A percentile compares a stretch with the other conserved stretches of the same genome.
These are phyloP conservation scores for Aspergillus sp. DNA, from an alignment of 2,329 filamentous ascomycete genomes.

Conservation along the genomic window DNA sequence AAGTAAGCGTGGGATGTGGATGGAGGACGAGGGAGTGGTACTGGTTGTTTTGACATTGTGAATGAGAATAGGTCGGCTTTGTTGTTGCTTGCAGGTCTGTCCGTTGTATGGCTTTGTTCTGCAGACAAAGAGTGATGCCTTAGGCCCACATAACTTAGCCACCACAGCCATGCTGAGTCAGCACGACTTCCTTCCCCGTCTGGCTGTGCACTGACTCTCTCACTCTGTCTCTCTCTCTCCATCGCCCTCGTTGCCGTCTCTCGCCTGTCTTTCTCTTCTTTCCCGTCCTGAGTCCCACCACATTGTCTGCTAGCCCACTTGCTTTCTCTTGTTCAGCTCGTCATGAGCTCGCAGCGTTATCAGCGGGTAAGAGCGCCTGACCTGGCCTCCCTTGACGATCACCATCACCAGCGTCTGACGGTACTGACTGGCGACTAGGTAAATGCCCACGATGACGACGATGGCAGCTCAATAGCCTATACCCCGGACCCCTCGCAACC, in stretches of 20 bases:
- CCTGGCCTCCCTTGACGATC: constrained; percentile 10
- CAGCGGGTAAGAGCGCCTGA: constrained; percentile 32
- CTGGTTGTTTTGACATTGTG: constrained; percentile 22
- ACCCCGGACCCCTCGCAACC: constrained; percentile 20
- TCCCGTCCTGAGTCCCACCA: constrained; percentile 8
- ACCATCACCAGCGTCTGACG: constrained; percentile 7
- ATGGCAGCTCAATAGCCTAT: constrained; percentile 27
- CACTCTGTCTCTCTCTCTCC: constrained; percentile 1
- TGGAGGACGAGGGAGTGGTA: constrained; percentile 11
- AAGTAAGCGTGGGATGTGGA: not conserved
- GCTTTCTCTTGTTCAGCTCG: constrained; percentile 27
- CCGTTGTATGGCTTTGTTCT: not conserved
- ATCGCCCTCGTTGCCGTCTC: not conserved
- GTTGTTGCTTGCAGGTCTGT: too few relatives aligned
- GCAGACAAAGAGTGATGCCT: constrained; percentile 5
- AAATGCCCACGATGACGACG: constrained; percentile 36
- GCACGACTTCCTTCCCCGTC: not conserved
- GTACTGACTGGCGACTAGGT: constrained; percentile 21
- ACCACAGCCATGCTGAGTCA: not conserved
- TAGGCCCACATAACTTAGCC: constrained; percentile 1
- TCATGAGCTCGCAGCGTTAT: constrained; percentile 43
- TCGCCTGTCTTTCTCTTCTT: constrained; percentile 1
- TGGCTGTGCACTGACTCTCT: not conserved
- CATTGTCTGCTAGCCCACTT: constrained; percentile 14
- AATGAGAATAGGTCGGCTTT: not conserved